Evolutionary conservation across 306 rosid genomes (phyloP).

Genomic region (Quercus glauca): DNA sequence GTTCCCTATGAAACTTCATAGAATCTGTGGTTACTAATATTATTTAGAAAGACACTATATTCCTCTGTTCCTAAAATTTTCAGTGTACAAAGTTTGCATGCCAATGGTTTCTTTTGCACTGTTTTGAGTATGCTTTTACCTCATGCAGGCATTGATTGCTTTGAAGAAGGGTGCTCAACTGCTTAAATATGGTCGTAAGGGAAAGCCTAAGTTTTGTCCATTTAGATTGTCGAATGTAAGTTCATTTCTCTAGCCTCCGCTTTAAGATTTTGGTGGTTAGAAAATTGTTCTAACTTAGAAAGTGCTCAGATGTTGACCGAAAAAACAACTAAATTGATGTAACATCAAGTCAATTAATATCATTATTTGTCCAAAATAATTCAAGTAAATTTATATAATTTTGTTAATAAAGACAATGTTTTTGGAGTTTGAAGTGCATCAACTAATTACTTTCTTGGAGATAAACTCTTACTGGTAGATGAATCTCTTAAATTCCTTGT

Average conservation of each 20-base stretch:
- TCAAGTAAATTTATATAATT: not conserved
- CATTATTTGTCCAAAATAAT: not conserved
- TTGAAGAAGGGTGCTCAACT: constrained; percentile 95
- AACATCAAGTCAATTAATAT: not conserved
- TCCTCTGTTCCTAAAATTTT: constrained; percentile 5
- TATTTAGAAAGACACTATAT: not conserved
- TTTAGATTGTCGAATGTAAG: constrained; percentile 87
- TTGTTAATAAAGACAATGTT: too few relatives aligned
- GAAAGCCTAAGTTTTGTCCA: constrained; percentile 96
- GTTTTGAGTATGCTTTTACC: constrained; percentile 19
- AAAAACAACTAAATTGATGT: not conserved
- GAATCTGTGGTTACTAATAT: not conserved
- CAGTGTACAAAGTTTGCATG: not conserved
- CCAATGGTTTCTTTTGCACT: constrained; percentile 14
- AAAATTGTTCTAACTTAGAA: not conserved
- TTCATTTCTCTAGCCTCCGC: constrained; percentile 26
- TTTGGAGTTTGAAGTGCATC: not conserved
- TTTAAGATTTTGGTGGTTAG: not conserved
- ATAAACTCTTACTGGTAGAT: not conserved
- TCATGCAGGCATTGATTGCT: constrained; percentile 71
- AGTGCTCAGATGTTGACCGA: not conserved
- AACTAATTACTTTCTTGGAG: not conserved
- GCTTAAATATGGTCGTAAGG: constrained; percentile 96
- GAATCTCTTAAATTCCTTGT: not conserved
- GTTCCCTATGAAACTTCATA: constrained; percentile 9